Conservation (phyloP, 257 asterid species). For the Coffea canephora region DNA sequence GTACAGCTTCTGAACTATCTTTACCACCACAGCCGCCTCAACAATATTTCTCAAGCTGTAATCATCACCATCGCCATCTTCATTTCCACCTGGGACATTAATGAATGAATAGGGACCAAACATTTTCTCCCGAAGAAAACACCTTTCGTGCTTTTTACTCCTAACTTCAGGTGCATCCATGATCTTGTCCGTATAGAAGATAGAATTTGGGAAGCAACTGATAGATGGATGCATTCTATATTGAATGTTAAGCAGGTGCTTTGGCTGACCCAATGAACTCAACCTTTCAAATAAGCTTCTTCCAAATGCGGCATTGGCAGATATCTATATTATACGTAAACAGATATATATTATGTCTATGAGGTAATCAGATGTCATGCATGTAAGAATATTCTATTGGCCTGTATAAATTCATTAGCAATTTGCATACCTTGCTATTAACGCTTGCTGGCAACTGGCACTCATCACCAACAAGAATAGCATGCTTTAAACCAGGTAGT, state of each 20-base stretch:
- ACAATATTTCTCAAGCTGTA: slow-evolving; percentile 44
- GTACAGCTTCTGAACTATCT: slow-evolving; percentile 47
- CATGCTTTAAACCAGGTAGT: slow-evolving; percentile 36
- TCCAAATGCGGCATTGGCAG: slow-evolving; percentile 50
- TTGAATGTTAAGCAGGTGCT: slow-evolving; percentile 47
- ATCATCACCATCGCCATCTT: neutral
- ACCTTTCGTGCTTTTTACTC: neutral
- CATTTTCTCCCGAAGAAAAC: neutral
- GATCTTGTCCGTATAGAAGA: slow-evolving; percentile 40
- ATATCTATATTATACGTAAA: slow-evolving; percentile 25
- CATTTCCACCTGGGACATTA: neutral
- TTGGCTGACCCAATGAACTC: slow-evolving; percentile 46
- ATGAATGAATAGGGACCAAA: neutral
- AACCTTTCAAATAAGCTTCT: slow-evolving; percentile 63
- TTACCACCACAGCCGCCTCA: slow-evolving; percentile 55
- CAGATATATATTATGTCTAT: neutral
- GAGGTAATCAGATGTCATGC: neutral
- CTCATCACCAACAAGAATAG: slow-evolving; percentile 59
- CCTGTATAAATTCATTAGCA: too few species aligned
- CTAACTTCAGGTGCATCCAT: slow-evolving; percentile 43
- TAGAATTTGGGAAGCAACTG: slow-evolving; percentile 49
- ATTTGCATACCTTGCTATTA: slow-evolving; percentile 51
- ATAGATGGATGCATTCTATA: slow-evolving; percentile 67
- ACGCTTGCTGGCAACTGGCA: slow-evolving; percentile 50
- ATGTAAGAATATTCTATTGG: neutral